Percentiles rank a stretch among this genome's conserved stretches.
Conservation (phyloP, 2,329 filamentous ascomycete species). For the Aspergillus amoenus region DNA sequence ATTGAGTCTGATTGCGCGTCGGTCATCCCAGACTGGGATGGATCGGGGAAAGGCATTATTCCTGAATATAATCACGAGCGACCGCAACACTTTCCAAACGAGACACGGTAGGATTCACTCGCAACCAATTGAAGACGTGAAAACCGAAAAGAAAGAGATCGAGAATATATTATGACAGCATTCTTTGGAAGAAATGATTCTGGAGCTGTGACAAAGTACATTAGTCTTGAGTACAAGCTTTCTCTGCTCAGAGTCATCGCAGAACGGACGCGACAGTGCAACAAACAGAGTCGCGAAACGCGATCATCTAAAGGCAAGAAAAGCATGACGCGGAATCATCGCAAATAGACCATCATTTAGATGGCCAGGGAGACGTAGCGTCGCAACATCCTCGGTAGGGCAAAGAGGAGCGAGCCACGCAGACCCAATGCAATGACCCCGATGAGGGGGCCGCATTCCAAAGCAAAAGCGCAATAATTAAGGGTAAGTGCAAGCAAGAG, state of each 20-base stretch:
- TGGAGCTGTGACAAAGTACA: slow-evolving; percentile 10
- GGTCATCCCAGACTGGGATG: slow-evolving; percentile 25
- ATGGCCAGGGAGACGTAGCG: background rate
- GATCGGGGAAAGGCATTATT: slow-evolving; percentile 39
- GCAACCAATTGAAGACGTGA: slow-evolving; percentile 19
- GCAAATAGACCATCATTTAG: background rate
- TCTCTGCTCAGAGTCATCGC: slow-evolving; percentile 2
- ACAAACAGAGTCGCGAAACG: slow-evolving; percentile 10
- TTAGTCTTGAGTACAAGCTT: slow-evolving; percentile 14
- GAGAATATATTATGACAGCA: slow-evolving; percentile 28
- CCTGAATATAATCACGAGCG: slow-evolving; percentile 4
- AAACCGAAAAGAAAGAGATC: slow-evolving; percentile 4
- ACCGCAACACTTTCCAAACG: slow-evolving; percentile 5
- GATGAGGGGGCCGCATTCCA: slow-evolving; percentile 10
- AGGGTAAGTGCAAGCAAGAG: slow-evolving; percentile 1
- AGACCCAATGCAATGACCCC: slow-evolving; percentile 7
- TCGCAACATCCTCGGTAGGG: background rate
- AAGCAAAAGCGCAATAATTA: background rate
- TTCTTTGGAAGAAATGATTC: slow-evolving; percentile 24
- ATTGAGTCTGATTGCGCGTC: slow-evolving; percentile 24
- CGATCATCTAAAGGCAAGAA: slow-evolving; percentile 6
- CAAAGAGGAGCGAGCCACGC: slow-evolving; percentile 6
- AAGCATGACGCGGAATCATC: slow-evolving; percentile 15
- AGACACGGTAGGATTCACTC: slow-evolving; percentile 20
- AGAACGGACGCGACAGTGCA: slow-evolving; percentile 18